phyloP scores from a whole-genome alignment of 1,139 yeast genomes.

The Meyerozyma carpophila region DNA sequence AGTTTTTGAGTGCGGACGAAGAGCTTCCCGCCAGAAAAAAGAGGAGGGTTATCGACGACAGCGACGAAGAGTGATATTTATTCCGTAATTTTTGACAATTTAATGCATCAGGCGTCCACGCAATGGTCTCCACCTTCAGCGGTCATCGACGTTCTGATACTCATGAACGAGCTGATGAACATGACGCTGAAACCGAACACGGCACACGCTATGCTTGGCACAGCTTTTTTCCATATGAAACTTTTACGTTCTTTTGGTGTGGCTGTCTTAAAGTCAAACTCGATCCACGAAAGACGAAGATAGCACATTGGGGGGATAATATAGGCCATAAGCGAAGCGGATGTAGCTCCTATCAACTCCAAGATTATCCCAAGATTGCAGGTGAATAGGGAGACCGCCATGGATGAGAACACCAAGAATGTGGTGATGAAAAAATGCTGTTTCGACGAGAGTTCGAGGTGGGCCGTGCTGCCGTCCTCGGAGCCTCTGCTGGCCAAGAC shows the following conservation, averaged over 20 bases:
- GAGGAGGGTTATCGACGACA: conserved; percentile 16
- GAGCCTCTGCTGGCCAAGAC: conserved; percentile 23
- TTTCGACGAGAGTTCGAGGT: conserved; percentile 35
- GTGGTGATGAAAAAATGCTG: conserved; percentile 69
- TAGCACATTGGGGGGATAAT: conserved; percentile 86
- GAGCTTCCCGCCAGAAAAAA: conserved; percentile 9
- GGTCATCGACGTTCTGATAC: conserved; percentile 50
- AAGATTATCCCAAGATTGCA: conserved; percentile 86
- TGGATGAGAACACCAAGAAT: conserved; percentile 58
- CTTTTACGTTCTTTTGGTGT: conserved; percentile 22
- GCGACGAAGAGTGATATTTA: conserved; percentile 16
- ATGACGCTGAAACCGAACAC: conserved; percentile 71
- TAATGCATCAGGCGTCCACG: conserved; percentile 23
- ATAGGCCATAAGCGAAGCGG: conserved; percentile 90
- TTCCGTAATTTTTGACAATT: neutral
- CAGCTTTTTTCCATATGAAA: conserved; percentile 26
- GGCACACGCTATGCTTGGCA: conserved; percentile 59
- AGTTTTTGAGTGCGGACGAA: conserved; percentile 11
- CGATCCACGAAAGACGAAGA: conserved; percentile 55
- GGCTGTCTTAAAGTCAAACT: conserved; percentile 34
- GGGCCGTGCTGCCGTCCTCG: conserved; percentile 24
- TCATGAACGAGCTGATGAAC: conserved; percentile 73
- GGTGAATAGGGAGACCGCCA: conserved; percentile 72
- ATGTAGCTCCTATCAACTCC: conserved; percentile 87
- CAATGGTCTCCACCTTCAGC: conserved; percentile 28